Evolutionary conservation across 495 filamentous ascomycete genomes (phyloP), one percentile per base, ranked within the genome.

Genomic region (Trichoderma asperelloides): DNA sequence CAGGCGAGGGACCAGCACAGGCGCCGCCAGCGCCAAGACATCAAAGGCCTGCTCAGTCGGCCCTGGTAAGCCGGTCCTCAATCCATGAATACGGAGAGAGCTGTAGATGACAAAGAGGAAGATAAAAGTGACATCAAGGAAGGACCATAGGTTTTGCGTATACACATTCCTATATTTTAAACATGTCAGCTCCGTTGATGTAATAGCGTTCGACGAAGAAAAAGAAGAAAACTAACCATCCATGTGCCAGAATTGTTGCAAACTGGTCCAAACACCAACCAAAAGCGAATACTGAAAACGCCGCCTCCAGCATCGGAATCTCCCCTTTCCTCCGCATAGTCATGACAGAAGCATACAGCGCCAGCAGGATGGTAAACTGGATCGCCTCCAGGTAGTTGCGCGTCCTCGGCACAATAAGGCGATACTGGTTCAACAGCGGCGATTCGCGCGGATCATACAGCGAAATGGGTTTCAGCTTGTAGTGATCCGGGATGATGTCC

Each of bases 71-170:
- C 74, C 78, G 2, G 70, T 77, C 21, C 73, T 71, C 72, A 83
- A 81, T 18, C 83, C 86, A 70, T 87, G 82, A 2, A 89, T 70
- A 23, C 89, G 86, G 25, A 90, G 69, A 49, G 79, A 64, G 12
- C 90, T 73, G 71, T 91, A 92, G 66, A 78, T 70, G 68, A 78
- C 75, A 71, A 88, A 91, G 28, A 91, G 85, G 62, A 76, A 25
- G 27, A 83, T 79, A 71, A 91, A 92, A 23, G 83, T 85, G 39
- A 89, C 82, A 69, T 92, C 89, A 16, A 92, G 81, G 73, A 92
- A 92, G 0, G 89, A 89, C 89, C 89, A 92, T 23, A 92, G 80
- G 69, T 91, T 90, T 70, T 92, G 87, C 6, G 88, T 89, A 71
- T 91, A 90, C 8, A 91, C 89, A 62, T 84, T 80, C 88, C 88